phyloP scores from a whole-genome alignment of 2,329 filamentous ascomycete genomes.

The Sporothrix pseudoabietina region DNA sequence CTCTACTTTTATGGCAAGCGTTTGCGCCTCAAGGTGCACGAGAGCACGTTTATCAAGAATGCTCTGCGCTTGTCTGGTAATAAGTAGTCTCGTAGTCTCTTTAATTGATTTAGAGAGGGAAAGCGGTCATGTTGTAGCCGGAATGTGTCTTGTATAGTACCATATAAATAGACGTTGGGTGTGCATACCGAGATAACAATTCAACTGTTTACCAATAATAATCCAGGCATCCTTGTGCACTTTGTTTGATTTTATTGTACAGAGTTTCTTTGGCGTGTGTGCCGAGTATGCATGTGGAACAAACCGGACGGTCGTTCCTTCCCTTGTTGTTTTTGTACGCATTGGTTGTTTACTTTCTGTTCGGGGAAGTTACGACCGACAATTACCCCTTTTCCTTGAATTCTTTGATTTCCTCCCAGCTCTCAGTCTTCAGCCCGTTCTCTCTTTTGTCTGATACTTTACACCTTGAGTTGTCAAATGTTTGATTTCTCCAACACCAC shows the following conservation, averaged over 20 bases:
- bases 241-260: no score
- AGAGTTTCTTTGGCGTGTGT: no score
- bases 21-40: constrained; percentile 7
- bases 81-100: neutral
- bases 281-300: no score
- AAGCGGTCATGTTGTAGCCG: no score
- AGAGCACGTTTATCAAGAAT: constrained; percentile 2
- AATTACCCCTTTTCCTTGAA: neutral
- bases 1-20: constrained; percentile 21
- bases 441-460: neutral
- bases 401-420: neutral
- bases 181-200: no score
- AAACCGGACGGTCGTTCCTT: neutral
- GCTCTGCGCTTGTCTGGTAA: constrained; percentile 12
- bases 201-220: no score
- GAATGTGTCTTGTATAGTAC: no score
- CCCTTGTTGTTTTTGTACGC: neutral
- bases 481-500: neutral
- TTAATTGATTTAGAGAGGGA: no score
- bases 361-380: neutral
- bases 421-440: neutral
- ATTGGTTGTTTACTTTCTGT: neutral
- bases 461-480: no score
- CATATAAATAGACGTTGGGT: no score
- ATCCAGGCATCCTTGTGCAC: no score